These are phyloP conservation scores for Malassezia brasiliensis DNA, from an alignment of 1,284 basidiomycete species.

Conservation along the genomic window DNA sequence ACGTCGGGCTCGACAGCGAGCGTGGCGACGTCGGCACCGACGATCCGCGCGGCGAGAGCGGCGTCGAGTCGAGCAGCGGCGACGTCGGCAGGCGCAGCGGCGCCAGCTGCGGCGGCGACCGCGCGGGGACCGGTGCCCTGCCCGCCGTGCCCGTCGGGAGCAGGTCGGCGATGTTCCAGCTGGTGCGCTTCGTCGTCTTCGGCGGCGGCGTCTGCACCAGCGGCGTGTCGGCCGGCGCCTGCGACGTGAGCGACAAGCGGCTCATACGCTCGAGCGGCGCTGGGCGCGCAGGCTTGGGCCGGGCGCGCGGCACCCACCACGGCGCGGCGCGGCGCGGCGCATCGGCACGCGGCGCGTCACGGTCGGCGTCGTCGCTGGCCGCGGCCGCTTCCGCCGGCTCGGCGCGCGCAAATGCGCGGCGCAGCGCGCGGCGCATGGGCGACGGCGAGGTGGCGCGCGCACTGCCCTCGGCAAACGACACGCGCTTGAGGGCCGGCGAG, in stretches of 20 bases:
- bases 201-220: too few species aligned
- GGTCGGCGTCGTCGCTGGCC: too few species aligned
- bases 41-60: neutral
- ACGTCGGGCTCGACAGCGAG: neutral
- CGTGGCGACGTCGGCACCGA: neutral
- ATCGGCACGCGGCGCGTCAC: too few species aligned
- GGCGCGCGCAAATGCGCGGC: neutral
- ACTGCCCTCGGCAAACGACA: slow-evolving; percentile 7
- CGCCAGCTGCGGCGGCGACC: neutral
- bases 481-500: slow-evolving; percentile 6
- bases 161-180: too few species aligned
- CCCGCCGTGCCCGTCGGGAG: too few species aligned
- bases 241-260: too few species aligned
- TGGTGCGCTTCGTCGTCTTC: too few species aligned
- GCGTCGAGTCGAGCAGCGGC: neutral
- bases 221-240: too few species aligned
- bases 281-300: neutral
- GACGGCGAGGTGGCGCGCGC: neutral
- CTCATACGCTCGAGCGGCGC: neutral
- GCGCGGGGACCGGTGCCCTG: too few species aligned
- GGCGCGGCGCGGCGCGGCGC: neutral
- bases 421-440: neutral
- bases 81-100: neutral
- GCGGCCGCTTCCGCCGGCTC: too few species aligned
- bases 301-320: neutral